Conservation (phyloP, 805 yeast genomes). For the Lipomyces yamadae region DNA sequence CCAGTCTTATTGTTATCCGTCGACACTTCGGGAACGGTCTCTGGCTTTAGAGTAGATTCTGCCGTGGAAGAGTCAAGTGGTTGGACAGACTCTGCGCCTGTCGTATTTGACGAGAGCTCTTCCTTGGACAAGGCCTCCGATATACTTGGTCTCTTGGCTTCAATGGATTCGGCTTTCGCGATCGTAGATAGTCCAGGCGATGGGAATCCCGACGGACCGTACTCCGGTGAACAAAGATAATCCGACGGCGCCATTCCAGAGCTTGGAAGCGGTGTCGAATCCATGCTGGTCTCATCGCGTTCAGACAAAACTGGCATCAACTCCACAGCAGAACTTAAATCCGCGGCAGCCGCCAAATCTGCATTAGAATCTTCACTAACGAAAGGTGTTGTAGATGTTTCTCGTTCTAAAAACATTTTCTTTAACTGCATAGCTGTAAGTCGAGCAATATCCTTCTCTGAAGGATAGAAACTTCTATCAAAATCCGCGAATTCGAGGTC, state of each 20-base stretch:
- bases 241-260: conserved; percentile 4
- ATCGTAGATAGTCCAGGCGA: conserved; percentile 31
- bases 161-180: conserved; percentile 4
- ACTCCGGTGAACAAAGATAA: conserved; percentile 14
- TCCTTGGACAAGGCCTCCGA: neutral
- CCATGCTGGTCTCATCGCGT: neutral
- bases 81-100: neutral
- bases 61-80: neutral
- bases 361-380: conserved; percentile 26
- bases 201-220: conserved; percentile 25
- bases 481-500: conserved; percentile 80
- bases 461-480: conserved; percentile 78
- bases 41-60: neutral
- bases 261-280: neutral
- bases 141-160: neutral
- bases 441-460: conserved; percentile 89
- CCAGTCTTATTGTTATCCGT: neutral
- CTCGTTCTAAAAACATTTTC: conserved; percentile 64
- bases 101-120: conserved; percentile 7
- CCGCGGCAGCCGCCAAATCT: conserved; percentile 4
- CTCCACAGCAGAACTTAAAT: conserved; percentile 27
- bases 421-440: conserved; percentile 87
- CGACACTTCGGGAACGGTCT: neutral
- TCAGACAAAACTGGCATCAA: conserved; percentile 31
- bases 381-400: conserved; percentile 32